Evolutionary conservation across 2,329 filamentous ascomycete species (phyloP).

Genomic region (Apiospora koreana): DNA sequence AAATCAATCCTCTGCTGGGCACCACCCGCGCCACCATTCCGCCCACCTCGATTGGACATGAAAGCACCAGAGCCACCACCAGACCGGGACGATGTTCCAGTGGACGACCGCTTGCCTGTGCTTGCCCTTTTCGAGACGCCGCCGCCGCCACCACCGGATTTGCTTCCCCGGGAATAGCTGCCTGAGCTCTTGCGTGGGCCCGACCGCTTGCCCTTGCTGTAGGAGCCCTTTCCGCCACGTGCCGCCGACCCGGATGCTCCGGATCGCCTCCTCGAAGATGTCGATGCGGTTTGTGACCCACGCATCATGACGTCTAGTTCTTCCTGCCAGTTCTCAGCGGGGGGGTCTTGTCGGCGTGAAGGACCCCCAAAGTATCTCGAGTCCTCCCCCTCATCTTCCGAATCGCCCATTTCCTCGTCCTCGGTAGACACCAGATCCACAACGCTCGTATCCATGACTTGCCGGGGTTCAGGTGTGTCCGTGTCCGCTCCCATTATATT

Average conservation of each 20-base stretch:
- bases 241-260: background rate
- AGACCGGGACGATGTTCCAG: conserved; percentile 10
- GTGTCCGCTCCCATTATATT: conserved; percentile 47
- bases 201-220: conserved; percentile 5
- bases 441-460: conserved; percentile 37
- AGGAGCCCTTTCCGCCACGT: conserved; percentile 11
- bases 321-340: conserved; percentile 31
- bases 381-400: conserved; percentile 21
- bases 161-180: conserved; percentile 2
- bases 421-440: conserved; percentile 53
- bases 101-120: conserved; percentile 13
- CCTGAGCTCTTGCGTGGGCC: conserved; percentile 12
- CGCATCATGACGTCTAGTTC: conserved; percentile 28
- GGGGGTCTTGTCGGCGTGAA: conserved; percentile 12
- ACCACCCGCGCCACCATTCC: conserved; percentile 9
- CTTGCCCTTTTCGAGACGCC: conserved; percentile 14
- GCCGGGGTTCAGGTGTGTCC: background rate
- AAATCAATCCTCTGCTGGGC: conserved; percentile 7
- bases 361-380: conserved; percentile 50
- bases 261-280: conserved; percentile 5
- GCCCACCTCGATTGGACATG: conserved; percentile 10
- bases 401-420: conserved; percentile 20
- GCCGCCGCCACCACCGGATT: background rate
- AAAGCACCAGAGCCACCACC: conserved; percentile 4
- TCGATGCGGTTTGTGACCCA: conserved; percentile 7